Evolutionary conservation across 2,329 filamentous ascomycete genomes (phyloP).

Genomic region (Claviceps citrina): DNA sequence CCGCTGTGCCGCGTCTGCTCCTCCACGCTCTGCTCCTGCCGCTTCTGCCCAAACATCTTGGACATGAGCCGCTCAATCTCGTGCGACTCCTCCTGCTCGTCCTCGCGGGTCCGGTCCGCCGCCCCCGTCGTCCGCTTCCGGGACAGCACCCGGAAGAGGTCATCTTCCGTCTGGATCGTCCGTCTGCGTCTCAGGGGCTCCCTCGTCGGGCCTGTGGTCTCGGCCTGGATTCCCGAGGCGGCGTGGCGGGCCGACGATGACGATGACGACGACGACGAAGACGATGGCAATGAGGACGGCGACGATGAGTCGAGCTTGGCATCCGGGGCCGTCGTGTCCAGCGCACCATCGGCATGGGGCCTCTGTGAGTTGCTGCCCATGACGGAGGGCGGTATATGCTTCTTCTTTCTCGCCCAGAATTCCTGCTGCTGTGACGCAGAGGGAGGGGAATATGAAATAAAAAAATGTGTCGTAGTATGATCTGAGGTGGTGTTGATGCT

Average conservation of each 20-base stretch:
- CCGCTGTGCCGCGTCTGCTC: conserved; percentile 55
- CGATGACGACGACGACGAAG: background rate
- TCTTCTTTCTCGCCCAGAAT: too few species aligned
- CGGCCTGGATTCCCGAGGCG: too few species aligned
- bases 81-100: conserved; percentile 26
- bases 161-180: conserved; percentile 30
- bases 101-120: conserved; percentile 11
- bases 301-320: background rate
- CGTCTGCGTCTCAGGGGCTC: conserved; percentile 11
- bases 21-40: conserved; percentile 51
- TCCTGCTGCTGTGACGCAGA: too few species aligned
- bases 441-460: too few species aligned
- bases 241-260: too few species aligned
- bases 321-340: background rate
- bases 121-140: conserved; percentile 28
- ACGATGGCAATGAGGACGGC: too few species aligned
- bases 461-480: too few species aligned
- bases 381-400: too few species aligned
- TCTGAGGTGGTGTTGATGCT: too few species aligned
- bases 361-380: too few species aligned
- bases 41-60: conserved; percentile 51
- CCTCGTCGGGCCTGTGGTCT: conserved; percentile 5
- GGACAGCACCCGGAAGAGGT: conserved; percentile 34
- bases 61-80: conserved; percentile 50
- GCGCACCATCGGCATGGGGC: background rate